These are phyloP conservation scores for Thielaviopsis euricoi DNA, from an alignment of 2,329 filamentous ascomycete species.

Conservation along the genomic window DNA sequence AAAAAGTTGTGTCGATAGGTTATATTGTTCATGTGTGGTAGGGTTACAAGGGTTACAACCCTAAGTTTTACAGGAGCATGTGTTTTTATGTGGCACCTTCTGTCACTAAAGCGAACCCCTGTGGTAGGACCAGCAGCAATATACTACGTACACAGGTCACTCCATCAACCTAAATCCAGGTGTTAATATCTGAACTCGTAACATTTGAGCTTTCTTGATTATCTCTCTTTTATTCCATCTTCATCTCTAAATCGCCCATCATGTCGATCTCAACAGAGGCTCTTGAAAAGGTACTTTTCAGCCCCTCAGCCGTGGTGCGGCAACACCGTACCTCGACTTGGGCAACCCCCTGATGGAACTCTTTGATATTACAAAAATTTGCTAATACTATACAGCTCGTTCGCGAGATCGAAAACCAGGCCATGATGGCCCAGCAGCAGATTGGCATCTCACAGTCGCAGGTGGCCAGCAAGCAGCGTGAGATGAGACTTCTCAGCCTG, in stretches of 20 bases:
- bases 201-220: not conserved
- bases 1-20: too few relatives aligned
- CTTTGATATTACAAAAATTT: not conserved
- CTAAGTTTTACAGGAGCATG: too few relatives aligned
- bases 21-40: not conserved
- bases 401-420: constrained; percentile 86
- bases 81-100: not conserved
- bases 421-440: constrained; percentile 77
- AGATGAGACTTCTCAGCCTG: constrained; percentile 74
- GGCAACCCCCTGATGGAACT: not conserved
- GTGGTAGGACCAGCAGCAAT: not conserved
- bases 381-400: constrained; percentile 44
- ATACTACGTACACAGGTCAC: not conserved
- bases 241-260: constrained; percentile 16
- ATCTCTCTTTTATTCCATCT: not conserved
- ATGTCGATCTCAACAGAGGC: constrained; percentile 95
- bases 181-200: not conserved
- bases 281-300: constrained; percentile 71
- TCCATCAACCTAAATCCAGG: not conserved
- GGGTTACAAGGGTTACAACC: not conserved
- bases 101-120: not conserved
- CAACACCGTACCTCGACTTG: not conserved
- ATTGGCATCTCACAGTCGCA: constrained; percentile 74
- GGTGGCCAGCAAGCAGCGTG: constrained; percentile 70
- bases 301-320: not conserved